Base-by-base conservation (phyloP, 139 green algal genomes). In the Micromonas commoda region DNA sequence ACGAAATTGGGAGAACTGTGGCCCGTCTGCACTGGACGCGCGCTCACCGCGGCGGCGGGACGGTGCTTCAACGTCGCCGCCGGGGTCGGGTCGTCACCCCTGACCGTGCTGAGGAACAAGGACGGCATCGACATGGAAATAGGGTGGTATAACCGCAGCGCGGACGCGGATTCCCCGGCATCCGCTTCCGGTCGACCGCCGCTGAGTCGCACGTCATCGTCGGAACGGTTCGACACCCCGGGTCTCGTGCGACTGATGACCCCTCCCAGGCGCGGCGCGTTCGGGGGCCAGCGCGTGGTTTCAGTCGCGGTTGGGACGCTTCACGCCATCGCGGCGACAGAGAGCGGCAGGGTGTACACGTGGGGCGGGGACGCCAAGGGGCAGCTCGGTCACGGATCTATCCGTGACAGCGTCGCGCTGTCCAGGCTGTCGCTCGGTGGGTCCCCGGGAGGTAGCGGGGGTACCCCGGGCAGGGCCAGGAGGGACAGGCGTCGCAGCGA, bases 301-400 rank as follows among this genome's bases (percentile, higher is more conserved):
- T 32, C 24, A 13, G 28, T 68, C 9, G 6, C 61, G 9, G 5
- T 68, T 16, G 61, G 61, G 13, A 13, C 16, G 9, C 61, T 68
- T 20, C 61, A 68, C 61, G 61, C 28, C 61, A 35, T 68, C n/a
- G 61, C 61, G 61, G 4, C 16, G 4, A 68, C 61, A 20, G 4
- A 13, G 16, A 32, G 4, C 61, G 67, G 64, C 24, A 69, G 45
- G 24, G 34, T 76, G 64, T 76, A 77, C 66, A 34, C 63, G 31
- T 76, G 45, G n/a, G 76, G 76, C 3, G 29, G 38, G 34, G 71
- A 81, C 65, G 35, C 24, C 64, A 13, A 53, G 24, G 76, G 76
- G 37, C 76, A 81, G 64, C 76, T 81, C 76, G 76, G 76, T 16
- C 37, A 66, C 38, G 76, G 64, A 13, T 39, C 16, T 5, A 5